phyloP scores from a whole-genome alignment of 768 basidiomycete species.

The Amanita pallidorosea region DNA sequence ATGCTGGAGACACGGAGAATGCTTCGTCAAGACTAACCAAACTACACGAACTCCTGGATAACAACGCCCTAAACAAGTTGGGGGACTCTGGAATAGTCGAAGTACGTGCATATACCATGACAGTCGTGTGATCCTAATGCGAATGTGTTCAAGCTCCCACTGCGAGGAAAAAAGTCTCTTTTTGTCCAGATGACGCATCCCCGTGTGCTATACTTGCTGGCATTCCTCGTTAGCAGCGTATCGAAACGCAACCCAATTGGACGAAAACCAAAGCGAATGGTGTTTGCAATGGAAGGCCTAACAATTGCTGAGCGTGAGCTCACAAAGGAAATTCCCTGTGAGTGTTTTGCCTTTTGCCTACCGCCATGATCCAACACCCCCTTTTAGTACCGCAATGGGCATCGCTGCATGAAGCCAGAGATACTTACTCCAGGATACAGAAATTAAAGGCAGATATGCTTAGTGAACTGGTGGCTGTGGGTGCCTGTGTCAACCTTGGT shows the following conservation, averaged over 20 bases:
- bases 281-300: slow-evolving; percentile 60
- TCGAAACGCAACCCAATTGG: slow-evolving; percentile 69
- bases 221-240: slow-evolving; percentile 54
- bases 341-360: slow-evolving; percentile 11
- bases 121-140: slow-evolving; percentile 9
- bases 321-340: slow-evolving; percentile 27
- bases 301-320: slow-evolving; percentile 36
- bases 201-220: slow-evolving; percentile 48
- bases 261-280: slow-evolving; percentile 58
- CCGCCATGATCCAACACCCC: slow-evolving; percentile 2
- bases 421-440: slow-evolving; percentile 37
- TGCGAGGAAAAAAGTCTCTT: slow-evolving; percentile 32
- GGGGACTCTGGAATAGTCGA: slow-evolving; percentile 24
- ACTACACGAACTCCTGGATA: slow-evolving; percentile 61
- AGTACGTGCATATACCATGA: slow-evolving; percentile 10
- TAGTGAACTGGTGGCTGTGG: slow-evolving; percentile 58
- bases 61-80: slow-evolving; percentile 31
- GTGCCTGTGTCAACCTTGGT: background rate
- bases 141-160: slow-evolving; percentile 19
- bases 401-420: slow-evolving; percentile 35
- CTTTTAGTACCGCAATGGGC: slow-evolving; percentile 45
- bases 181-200: slow-evolving; percentile 58
- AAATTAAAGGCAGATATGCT: slow-evolving; percentile 62
- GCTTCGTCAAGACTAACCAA: slow-evolving; percentile 41
- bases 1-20: slow-evolving; percentile 37